Evolutionary conservation across 2,329 filamentous ascomycete genomes (phyloP).

Genomic region (Fusarium scirpi): DNA sequence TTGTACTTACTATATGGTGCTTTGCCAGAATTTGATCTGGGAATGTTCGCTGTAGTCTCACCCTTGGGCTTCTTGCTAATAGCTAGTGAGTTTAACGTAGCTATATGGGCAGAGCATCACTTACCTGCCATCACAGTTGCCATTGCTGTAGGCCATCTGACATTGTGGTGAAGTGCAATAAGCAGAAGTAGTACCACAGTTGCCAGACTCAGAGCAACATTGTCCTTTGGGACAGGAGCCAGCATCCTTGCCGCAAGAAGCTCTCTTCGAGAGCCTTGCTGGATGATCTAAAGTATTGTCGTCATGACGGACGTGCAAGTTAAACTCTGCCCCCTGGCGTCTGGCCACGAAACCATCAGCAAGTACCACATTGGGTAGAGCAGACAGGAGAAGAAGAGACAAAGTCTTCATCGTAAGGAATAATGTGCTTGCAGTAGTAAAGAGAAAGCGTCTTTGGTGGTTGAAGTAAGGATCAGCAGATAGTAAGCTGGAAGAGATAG

Average conservation of each 20-base stretch:
- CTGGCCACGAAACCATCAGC: conserved; percentile 17
- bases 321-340: conserved; percentile 18
- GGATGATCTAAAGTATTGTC: background rate
- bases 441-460: background rate
- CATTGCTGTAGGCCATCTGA: conserved; percentile 52
- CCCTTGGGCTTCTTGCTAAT: conserved; percentile 48
- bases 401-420: conserved; percentile 16
- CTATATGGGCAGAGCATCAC: conserved; percentile 4
- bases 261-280: conserved; percentile 8
- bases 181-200: conserved; percentile 50
- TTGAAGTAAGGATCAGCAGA: background rate
- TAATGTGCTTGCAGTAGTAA: background rate
- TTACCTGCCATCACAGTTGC: conserved; percentile 53
- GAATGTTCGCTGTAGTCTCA: conserved; percentile 45
- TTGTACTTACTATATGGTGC: conserved; percentile 50
- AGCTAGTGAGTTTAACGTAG: background rate
- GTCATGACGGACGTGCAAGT: conserved; percentile 5
- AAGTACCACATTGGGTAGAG: background rate
- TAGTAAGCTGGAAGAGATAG: background rate
- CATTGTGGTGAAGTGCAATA: conserved; percentile 53
- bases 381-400: background rate
- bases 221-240: conserved; percentile 48
- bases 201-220: conserved; percentile 52
- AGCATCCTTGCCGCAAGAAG: conserved; percentile 47
- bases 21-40: conserved; percentile 46